A percentile compares a stretch with the other conserved stretches of the same genome.
Conservation (phyloP, 2,329 filamentous ascomycete genomes). For the Pestalotiopsis sp. region DNA sequence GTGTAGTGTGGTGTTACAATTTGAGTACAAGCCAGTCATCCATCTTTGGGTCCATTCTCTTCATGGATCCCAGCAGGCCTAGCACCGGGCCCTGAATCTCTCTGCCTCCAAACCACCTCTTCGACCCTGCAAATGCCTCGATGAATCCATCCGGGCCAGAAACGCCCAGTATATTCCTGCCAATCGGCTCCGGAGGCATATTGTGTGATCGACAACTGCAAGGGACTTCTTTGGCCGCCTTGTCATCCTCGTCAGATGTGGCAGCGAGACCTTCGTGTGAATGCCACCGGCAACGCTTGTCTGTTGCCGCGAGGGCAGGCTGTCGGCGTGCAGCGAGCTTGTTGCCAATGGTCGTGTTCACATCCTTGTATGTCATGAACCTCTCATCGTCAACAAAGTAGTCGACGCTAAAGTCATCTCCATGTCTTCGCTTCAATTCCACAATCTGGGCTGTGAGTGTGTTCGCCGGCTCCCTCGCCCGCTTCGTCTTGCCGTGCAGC, state of each 20-base stretch:
- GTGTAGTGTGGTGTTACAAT: slow-evolving; percentile 35
- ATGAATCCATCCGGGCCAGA: slow-evolving; percentile 94
- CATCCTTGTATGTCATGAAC: slow-evolving; percentile 59
- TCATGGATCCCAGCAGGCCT: slow-evolving; percentile 67
- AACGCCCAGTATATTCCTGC: slow-evolving; percentile 70
- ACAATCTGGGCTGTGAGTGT: slow-evolving; percentile 54
- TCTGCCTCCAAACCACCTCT: slow-evolving; percentile 71
- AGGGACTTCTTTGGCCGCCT: slow-evolving; percentile 2
- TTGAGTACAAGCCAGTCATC: slow-evolving; percentile 57
- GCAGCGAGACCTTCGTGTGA: slow-evolving; percentile 21
- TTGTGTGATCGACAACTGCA: slow-evolving; percentile 29
- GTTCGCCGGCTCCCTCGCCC: slow-evolving; percentile 13
- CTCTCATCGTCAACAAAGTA: slow-evolving; percentile 85
- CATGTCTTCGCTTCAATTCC: slow-evolving; percentile 60
- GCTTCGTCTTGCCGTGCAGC: slow-evolving; percentile 37
- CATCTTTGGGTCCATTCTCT: slow-evolving; percentile 41
- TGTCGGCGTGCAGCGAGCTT: slow-evolving; percentile 9
- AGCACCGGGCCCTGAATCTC: slow-evolving; percentile 76
- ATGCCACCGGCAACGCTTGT: slow-evolving; percentile 30
- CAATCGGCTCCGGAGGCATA: slow-evolving; percentile 19
- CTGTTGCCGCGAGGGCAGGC: slow-evolving; percentile 7
- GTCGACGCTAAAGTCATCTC: slow-evolving; percentile 62
- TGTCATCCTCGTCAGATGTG: slow-evolving; percentile 29
- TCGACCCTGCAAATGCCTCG: slow-evolving; percentile 76
- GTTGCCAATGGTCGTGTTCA: slow-evolving; percentile 40